phyloP scores from a whole-genome alignment of 192 early-diverging fungal species.

The Pilaira anomala region DNA sequence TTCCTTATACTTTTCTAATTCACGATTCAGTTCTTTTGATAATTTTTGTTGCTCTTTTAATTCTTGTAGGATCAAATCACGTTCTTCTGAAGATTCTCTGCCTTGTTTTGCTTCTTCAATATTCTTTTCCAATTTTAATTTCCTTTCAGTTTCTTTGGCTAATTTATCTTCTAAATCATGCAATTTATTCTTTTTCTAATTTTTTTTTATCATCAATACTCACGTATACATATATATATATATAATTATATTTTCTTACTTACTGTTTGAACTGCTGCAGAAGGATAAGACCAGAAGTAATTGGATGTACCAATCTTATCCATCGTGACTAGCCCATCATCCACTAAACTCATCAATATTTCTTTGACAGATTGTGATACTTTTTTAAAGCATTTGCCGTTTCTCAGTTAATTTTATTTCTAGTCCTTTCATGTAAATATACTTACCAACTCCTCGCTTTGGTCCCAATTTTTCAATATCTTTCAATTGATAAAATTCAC shows the following conservation, averaged over 20 bases:
- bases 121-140: constrained; percentile 45
- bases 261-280: constrained; percentile 55
- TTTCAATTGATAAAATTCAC: constrained; percentile 74
- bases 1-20: constrained; percentile 68
- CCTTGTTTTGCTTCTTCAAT: constrained; percentile 50
- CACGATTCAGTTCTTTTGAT: constrained; percentile 42
- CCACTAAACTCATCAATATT: constrained; percentile 76
- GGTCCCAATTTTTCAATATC: constrained; percentile 82
- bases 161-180: neutral
- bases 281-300: constrained; percentile 91
- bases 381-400: constrained; percentile 28
- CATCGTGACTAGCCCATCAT: constrained; percentile 70
- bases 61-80: constrained; percentile 11
- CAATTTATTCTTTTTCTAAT: neutral
- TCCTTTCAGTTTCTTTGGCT: neutral
- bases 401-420: neutral
- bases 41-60: constrained; percentile 49
- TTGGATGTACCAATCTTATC: constrained; percentile 92
- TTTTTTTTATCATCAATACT: neutral
- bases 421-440: neutral
- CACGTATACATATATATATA: neutral
- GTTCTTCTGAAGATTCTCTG: constrained; percentile 32
- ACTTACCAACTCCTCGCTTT: constrained; percentile 79
- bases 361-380: constrained; percentile 81
- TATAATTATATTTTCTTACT: constrained; percentile 4